Evolutionary conservation across 768 basidiomycete genomes (phyloP), one percentile per base, ranked within the genome.

Genomic region (Pisolithus marmoratus): DNA sequence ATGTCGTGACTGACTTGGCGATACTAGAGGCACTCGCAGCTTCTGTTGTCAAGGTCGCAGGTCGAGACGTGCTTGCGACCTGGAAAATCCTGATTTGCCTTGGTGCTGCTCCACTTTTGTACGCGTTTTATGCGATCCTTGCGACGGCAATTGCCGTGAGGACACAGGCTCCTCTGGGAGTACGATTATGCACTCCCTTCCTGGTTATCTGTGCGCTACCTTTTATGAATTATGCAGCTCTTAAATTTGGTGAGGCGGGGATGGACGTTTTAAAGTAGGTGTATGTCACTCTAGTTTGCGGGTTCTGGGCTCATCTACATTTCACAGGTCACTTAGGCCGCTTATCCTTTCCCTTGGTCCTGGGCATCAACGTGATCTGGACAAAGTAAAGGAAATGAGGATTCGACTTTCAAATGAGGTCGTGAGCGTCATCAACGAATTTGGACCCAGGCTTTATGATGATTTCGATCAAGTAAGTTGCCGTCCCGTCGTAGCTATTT

Each of bases 161-260:
- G 60, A 82, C 85, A 36, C 75, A 80, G 22, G 77, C 80, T 0
- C 77, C 90, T 5, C 54, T 83, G 34, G 72, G 74, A 54, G 86
- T 83, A 77, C 78, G 75, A 55, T 69, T 91, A 22, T 81, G 77
- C 70, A 87, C 91, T 2, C 95, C 95, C 0, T 77, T 94, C 60
- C 63, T 89, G 8, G 84, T 93, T 51, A 72, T 89, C 52, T 72
- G 79, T 19, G 74, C 82, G 2, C 69, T 97, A 27, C 95, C 95
- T 14, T 82, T 90, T 66, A 86, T 95, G 74, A 94, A 90, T 51
- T 90, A 87, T 62, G 90, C 92, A 5, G 91, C 95, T 6, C 79
- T 98, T 48, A 95, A 96, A 68, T 98, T 98, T 61, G 95, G 95
- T 40, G 95, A 98, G 67, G 95, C 94, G 31, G 95, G 94, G 22